Conservation (phyloP, 441 rosid species). For the Raphanus hybrid region DNA sequence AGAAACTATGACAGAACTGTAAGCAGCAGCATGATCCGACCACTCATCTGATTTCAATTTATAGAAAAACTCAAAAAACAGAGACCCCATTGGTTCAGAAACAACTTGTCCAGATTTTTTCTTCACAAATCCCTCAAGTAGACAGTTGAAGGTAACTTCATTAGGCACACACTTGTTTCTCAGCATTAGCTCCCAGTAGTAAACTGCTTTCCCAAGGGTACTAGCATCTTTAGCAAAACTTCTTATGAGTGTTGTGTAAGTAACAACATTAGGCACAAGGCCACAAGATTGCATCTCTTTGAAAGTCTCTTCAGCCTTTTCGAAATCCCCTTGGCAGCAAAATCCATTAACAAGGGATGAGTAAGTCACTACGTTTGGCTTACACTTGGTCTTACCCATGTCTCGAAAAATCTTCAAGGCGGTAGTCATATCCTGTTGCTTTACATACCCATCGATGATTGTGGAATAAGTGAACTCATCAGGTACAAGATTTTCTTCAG, state of each 20-base stretch:
- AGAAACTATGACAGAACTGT: conserved; percentile 61
- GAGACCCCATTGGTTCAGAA: conserved; percentile 37
- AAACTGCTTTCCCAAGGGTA: conserved; percentile 63
- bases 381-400: conserved; percentile 67
- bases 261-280: conserved; percentile 75
- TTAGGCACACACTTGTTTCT: conserved; percentile 65
- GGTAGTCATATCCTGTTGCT: conserved; percentile 69
- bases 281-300: conserved; percentile 61
- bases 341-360: conserved; percentile 77
- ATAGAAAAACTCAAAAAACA: conserved; percentile 55
- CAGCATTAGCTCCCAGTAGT: conserved; percentile 77
- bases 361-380: conserved; percentile 79
- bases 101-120: conserved; percentile 32
- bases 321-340: conserved; percentile 60
- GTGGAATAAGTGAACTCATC: conserved; percentile 88
- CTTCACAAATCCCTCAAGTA: conserved; percentile 68
- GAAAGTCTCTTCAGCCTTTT: conserved; percentile 61
- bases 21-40: conserved; percentile 56
- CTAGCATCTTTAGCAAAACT: conserved; percentile 68
- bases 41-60: conserved; percentile 71
- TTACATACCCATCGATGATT: conserved; percentile 75
- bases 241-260: conserved; percentile 75
- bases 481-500: conserved; percentile 50
- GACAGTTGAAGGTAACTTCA: conserved; percentile 69
- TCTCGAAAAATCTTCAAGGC: conserved; percentile 63